Evolutionary conservation across 176 grass and related monocot species (phyloP).

Genomic region (Elaeis guineensis): DNA sequence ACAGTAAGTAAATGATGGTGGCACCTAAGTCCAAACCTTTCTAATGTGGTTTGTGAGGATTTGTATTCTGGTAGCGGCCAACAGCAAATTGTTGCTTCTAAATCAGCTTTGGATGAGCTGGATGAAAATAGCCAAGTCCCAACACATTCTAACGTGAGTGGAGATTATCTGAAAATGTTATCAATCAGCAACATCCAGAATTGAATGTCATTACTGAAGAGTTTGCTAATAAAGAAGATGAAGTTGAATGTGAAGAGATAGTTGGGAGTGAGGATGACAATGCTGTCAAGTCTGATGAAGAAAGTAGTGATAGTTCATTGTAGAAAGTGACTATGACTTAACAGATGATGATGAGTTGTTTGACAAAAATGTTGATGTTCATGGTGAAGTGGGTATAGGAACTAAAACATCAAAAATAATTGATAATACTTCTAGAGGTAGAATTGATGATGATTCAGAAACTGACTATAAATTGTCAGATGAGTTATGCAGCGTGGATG

Average conservation of each 20-base stretch:
- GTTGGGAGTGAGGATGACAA: not conserved
- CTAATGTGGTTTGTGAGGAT: too few species aligned
- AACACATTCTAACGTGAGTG: too few species aligned
- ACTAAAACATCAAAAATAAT: not conserved
- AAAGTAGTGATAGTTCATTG: constrained; percentile 16
- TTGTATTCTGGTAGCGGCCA: too few species aligned
- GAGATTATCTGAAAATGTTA: too few species aligned
- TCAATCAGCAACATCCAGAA: not conserved
- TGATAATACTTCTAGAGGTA: not conserved
- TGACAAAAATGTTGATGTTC: too few species aligned
- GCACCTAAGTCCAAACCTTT: too few species aligned
- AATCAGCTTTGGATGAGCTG: too few species aligned
- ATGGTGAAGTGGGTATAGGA: not conserved
- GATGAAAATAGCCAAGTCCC: too few species aligned
- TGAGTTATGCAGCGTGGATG: not conserved
- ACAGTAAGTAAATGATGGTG: too few species aligned
- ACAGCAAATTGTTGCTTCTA: too few species aligned
- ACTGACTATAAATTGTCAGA: constrained; percentile 9
- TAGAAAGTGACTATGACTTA: constrained; percentile 12
- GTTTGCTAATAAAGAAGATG: not conserved
- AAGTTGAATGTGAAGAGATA: not conserved
- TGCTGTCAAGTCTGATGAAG: not conserved
- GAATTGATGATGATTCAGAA: too few species aligned
- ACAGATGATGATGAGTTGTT: constrained; percentile 1
- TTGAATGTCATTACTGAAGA: not conserved